Base-by-base conservation (phyloP, 331 rosid genomes). In the Arachis monticola region DNA sequence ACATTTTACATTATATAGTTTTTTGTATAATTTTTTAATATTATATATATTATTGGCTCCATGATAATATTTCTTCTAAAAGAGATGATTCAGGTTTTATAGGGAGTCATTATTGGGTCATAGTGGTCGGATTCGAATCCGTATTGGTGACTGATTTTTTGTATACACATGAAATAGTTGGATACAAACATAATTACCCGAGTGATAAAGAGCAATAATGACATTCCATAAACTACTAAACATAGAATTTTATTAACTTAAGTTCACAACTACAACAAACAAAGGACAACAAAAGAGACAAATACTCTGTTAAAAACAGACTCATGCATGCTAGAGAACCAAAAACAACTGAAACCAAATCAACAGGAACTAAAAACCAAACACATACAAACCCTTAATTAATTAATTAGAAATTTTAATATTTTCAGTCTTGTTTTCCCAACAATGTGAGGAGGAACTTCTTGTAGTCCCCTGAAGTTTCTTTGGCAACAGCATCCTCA, bases 391-490 rank as follows among this genome's bases (percentile, higher is more conserved):
- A 44, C 1, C 48, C 48, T 44, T 2, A 35, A 35, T 35, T 35
- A 35, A 35, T 35, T 35, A 35, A 35, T 35, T 44, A 44, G 47
- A 47, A 47, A 10, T 41, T 1, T 13, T 60, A 55, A 14, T 2
- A 12, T 5, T 32, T 63, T 77, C 3, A 81, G 1, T 70, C 66
- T 57, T 83, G 8, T 40, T 85, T 80, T 13, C 96, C 96, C 10
- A 90, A 17, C 22, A 90, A 82, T 58, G 89, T 61, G 22, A 90
- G 91, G 67, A 90, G 85, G 80, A 90, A 84, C 48, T 52, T 74
- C 82, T 89, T 83, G 80, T 91, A 93, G 56, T 89, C 90, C 14
- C 98, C 96, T 1, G 91, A 77, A 64, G 80, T 81, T 38, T 89
- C 97, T 80, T 85, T 87, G 8, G 91, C 82, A 68, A 91, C 85